phyloP scores from a whole-genome alignment of 768 basidiomycete species.

The Pisolithus tinctorius region DNA sequence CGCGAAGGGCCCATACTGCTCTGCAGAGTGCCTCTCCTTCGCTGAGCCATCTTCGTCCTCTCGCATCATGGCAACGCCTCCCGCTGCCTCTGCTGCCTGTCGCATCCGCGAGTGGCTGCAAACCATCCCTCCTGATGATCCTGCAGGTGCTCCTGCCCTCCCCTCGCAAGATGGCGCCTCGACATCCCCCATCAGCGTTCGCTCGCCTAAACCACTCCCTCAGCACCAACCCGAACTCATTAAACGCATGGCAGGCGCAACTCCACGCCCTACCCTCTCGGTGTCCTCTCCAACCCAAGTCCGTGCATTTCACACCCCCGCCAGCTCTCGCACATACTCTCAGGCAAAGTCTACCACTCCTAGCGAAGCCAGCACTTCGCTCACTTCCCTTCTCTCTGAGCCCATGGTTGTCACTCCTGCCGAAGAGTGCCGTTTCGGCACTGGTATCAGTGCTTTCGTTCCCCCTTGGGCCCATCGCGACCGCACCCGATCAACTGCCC shows the following conservation, averaged over 20 bases:
- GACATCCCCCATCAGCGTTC: slow-evolving; percentile 9
- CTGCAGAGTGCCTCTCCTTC: slow-evolving; percentile 34
- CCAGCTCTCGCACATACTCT: slow-evolving; percentile 28
- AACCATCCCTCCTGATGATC: slow-evolving; percentile 25
- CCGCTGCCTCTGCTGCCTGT: slow-evolving; percentile 1
- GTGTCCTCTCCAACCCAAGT: slow-evolving; percentile 37
- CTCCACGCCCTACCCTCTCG: slow-evolving; percentile 41
- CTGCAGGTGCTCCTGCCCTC: slow-evolving; percentile 23
- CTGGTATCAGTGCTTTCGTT: slow-evolving; percentile 38
- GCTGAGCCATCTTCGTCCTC: slow-evolving; percentile 32
- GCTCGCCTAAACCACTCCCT: slow-evolving; percentile 7
- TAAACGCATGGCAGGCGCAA: slow-evolving; percentile 24
- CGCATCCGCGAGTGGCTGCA: slow-evolving; percentile 26
- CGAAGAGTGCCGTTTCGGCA: slow-evolving; percentile 37
- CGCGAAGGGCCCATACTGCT: slow-evolving; percentile 46
- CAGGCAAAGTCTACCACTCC: slow-evolving; percentile 29
- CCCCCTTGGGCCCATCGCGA: slow-evolving; percentile 23
- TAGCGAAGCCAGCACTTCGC: slow-evolving; percentile 40
- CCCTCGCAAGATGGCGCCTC: slow-evolving; percentile 21
- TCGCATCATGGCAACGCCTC: not conserved
- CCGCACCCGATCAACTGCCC: slow-evolving; percentile 16
- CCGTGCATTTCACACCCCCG: slow-evolving; percentile 21
- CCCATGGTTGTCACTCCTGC: slow-evolving; percentile 35
- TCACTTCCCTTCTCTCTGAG: slow-evolving; percentile 43
- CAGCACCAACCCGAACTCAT: slow-evolving; percentile 28